These are phyloP conservation scores for Mangifera indica DNA, from an alignment of 345 rosid genomes.

Conservation along the genomic window DNA sequence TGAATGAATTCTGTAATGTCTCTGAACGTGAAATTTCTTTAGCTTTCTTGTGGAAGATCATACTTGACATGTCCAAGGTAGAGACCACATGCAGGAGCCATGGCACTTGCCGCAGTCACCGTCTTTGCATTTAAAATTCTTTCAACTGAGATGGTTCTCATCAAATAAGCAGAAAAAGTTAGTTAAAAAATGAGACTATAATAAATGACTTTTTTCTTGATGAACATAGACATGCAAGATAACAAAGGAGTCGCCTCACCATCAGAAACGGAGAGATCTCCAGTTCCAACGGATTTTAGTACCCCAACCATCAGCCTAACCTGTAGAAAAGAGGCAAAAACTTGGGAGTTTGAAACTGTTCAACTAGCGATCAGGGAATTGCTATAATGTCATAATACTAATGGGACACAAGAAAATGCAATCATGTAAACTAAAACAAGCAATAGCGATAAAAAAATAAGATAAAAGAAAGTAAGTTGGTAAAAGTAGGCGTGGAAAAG, in stretches of 20 bases:
- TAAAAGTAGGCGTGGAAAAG: background rate
- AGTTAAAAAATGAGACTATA: background rate
- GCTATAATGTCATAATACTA: no score
- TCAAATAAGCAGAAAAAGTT: background rate
- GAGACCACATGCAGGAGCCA: constrained; percentile 89
- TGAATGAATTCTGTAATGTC: background rate
- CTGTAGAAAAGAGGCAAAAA: constrained; percentile 39
- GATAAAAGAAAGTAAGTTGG: background rate
- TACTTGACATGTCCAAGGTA: constrained; percentile 82
- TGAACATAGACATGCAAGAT: background rate
- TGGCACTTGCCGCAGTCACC: constrained; percentile 66
- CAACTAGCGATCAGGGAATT: background rate
- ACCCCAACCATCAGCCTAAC: constrained; percentile 86
- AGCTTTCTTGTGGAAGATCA: constrained; percentile 45
- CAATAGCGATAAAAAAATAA: background rate
- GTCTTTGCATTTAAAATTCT: constrained; percentile 67
- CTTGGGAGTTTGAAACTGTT: background rate
- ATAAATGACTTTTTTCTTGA: background rate
- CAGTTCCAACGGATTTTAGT: constrained; percentile 81
- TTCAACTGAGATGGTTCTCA: constrained; percentile 47
- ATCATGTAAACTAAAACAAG: background rate
- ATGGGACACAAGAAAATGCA: background rate
- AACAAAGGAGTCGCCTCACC: constrained; percentile 41
- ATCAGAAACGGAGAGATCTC: constrained; percentile 59
- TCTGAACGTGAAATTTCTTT: background rate